Base-by-base conservation (phyloP, 805 yeast genomes). In the Candida qinlingensis region DNA sequence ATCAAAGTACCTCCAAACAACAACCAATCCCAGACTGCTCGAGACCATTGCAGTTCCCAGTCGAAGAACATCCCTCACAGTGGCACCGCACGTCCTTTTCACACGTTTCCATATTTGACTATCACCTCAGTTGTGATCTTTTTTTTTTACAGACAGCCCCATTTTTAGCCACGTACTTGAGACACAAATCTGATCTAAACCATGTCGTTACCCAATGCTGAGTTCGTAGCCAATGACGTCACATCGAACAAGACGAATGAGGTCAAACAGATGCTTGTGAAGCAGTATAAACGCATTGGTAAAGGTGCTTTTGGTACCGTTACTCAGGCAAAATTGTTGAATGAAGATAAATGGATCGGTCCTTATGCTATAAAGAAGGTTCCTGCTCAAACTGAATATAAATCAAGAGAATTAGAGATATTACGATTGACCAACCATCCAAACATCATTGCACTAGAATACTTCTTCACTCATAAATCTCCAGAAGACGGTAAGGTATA, bases 271-370 rank as follows among this genome's bases (percentile, higher is more conserved):
- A 86, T 86, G 92, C 68, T 80, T 35, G 77, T 87, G 26, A 79
- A 75, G 55, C 92, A 87, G 59, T 80, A 82, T 61, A 81, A 82
- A 50, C 79, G 81, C 59, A 84, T 87, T 45, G 95, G 95, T 9
- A 88, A 86, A 65, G 95, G 95, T 39, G 94, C 94, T 5, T 87
- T 87, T 61, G 95, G 95, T 37, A 85, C 88, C 3, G 95, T 87
- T 8, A 83, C 84, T 11, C 90, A 85, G 61, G 92, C 94, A 1
- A 78, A 79, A 54, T 68, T 74, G 36, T 64, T 67, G 47, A 70
- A 72, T 54, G 68, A 64, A 27, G 67, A 69, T 25, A 58, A 41
- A 2, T 82, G 88, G 87, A 68, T 81, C 37, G 95, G 95, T 1
- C 95, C 95, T 0, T 87, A 78, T 70, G 94, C 94, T 25, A 85